Conservation (phyloP, 176 grass and related monocot genomes). For the Avena atlantica region DNA sequence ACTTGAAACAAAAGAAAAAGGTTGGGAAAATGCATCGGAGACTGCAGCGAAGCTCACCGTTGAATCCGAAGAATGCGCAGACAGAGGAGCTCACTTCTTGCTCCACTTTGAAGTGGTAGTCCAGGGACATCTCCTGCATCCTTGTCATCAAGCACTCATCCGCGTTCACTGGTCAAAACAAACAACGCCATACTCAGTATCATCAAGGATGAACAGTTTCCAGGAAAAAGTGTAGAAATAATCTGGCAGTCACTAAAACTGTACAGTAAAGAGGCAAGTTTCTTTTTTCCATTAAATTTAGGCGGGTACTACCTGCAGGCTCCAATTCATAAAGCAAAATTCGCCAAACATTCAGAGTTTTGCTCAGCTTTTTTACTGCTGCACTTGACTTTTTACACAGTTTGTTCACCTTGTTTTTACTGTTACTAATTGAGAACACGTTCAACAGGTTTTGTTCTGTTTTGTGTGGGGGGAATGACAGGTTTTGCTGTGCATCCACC, state of each 20-base stretch:
- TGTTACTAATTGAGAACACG: not conserved
- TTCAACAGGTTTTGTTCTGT: conserved; percentile 26
- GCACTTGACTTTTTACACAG: not conserved
- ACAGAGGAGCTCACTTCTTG: conserved; percentile 80
- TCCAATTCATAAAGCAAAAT: no score
- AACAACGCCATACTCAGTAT: not conserved
- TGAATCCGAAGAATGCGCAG: conserved; percentile 84
- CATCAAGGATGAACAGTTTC: not conserved
- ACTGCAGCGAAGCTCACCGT: conserved; percentile 44
- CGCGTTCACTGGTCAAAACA: conserved; percentile 63
- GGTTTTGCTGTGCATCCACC: not conserved
- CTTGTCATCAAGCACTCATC: conserved; percentile 94
- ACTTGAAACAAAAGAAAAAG: not conserved
- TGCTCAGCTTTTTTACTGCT: not conserved
- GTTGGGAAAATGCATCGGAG: not conserved
- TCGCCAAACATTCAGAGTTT: no score
- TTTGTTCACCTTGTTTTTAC: not conserved
- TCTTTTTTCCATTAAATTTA: no score
- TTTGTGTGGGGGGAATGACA: conserved; percentile 21
- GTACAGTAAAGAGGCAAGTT: no score
- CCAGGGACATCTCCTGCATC: conserved; percentile 96
- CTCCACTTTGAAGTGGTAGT: conserved; percentile 92
- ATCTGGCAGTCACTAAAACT: no score
- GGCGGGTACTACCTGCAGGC: no score
- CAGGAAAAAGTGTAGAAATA: not conserved